Conservation (phyloP, 2,329 filamentous ascomycete genomes). For the Xylariaceae sp. region DNA sequence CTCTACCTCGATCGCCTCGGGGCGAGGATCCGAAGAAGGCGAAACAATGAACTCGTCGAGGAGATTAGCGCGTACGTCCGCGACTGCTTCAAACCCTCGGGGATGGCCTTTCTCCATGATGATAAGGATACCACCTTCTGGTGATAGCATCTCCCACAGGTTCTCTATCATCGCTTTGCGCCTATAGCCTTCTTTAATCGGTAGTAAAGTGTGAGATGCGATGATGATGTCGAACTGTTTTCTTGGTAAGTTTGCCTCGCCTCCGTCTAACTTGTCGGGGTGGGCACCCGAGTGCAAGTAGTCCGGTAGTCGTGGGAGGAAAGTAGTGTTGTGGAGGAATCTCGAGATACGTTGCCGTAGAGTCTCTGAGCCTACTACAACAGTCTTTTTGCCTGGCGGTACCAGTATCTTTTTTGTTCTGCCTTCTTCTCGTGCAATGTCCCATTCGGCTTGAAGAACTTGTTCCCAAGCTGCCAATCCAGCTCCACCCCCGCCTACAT, state of each 20-base stretch:
- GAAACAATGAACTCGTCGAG: slow-evolving; percentile 61
- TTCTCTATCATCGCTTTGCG: slow-evolving; percentile 80
- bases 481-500: slow-evolving; percentile 71
- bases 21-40: slow-evolving; percentile 27
- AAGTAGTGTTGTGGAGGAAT: slow-evolving; percentile 83
- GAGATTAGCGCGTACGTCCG: slow-evolving; percentile 74
- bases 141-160: slow-evolving; percentile 81
- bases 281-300: slow-evolving; percentile 65
- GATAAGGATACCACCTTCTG: slow-evolving; percentile 80
- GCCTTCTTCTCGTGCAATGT: slow-evolving; percentile 56
- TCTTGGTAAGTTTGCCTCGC: slow-evolving; percentile 50
- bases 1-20: slow-evolving; percentile 39
- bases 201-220: slow-evolving; percentile 78
- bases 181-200: slow-evolving; percentile 68
- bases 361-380: slow-evolving; percentile 71
- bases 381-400: slow-evolving; percentile 70
- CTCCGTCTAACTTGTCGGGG: slow-evolving; percentile 56
- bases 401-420: slow-evolving; percentile 28
- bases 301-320: slow-evolving; percentile 87
- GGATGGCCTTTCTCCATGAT: slow-evolving; percentile 88
- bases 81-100: slow-evolving; percentile 87
- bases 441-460: slow-evolving; percentile 77
- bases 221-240: slow-evolving; percentile 90
- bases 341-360: slow-evolving; percentile 71
- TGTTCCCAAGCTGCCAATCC: slow-evolving; percentile 73